Evolutionary conservation across 257 asterid species (phyloP).

Genomic region (Capsicum rhomboideum): DNA sequence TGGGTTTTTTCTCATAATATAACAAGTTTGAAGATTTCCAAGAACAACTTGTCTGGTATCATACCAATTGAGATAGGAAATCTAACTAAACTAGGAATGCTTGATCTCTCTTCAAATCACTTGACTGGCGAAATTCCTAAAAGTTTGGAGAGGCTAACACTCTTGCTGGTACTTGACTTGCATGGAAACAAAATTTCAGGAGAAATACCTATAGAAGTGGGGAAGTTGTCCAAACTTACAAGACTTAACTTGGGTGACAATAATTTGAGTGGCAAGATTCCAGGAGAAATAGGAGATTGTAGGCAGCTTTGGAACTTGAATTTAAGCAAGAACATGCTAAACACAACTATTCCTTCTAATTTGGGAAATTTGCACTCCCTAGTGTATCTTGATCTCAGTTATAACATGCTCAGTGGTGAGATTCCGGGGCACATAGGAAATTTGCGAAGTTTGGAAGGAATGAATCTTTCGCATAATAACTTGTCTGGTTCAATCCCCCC

Average conservation of each 20-base stretch:
- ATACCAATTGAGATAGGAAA: conserved; percentile 24
- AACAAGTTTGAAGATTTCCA: conserved; percentile 11
- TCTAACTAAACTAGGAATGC: neutral
- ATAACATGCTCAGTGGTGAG: conserved; percentile 21
- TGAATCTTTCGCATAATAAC: conserved; percentile 30
- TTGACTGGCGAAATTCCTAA: conserved; percentile 20
- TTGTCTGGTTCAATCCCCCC: conserved; percentile 30
- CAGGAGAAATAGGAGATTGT: conserved; percentile 18
- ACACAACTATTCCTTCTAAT: conserved; percentile 15
- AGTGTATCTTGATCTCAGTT: conserved; percentile 23
- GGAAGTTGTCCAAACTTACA: conserved; percentile 2
- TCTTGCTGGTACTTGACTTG: conserved; percentile 6
- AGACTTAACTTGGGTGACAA: conserved; percentile 18
- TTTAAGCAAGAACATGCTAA: conserved; percentile 21
- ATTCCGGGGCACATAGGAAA: conserved; percentile 19
- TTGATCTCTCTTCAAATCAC: conserved; percentile 29
- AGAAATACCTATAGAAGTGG: conserved; percentile 14
- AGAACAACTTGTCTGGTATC: conserved; percentile 20
- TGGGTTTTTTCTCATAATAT: conserved; percentile 25
- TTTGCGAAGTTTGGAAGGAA: neutral
- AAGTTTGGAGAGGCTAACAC: conserved; percentile 11
- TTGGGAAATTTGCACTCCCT: conserved; percentile 12
- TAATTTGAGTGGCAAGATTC: conserved; percentile 23
- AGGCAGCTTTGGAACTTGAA: conserved; percentile 2
- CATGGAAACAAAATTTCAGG: conserved; percentile 26